Evolutionary conservation across 352 stramenopile genomes (phyloP), one percentile per base, ranked within the genome.

Genomic region (Globisporangium perplexum): DNA sequence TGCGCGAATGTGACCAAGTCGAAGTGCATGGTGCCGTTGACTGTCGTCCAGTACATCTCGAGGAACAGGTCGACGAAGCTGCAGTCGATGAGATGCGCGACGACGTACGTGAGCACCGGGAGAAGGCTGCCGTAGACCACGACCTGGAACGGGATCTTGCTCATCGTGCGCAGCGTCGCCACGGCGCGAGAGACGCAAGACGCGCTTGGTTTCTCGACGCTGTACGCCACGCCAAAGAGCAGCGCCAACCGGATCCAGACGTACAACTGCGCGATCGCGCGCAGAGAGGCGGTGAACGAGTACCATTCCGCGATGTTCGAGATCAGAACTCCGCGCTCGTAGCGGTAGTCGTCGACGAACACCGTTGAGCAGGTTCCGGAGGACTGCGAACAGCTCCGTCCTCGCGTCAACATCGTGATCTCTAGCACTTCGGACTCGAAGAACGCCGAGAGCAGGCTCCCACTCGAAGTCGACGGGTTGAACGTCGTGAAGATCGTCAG

Each of bases 301-400:
- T 72, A 76, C 60, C 61, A 72, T 18, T 80, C 66, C 5, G 58
- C 53, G 3, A 66, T 52, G 28, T 74, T 74, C 6, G 63, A 74
- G 50, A 67, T 60, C 0, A 82, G 4, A 1, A 59, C 48, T 12
- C 65, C 58, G 1, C 73, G 62, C 30, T 83, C 71, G 30, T 84
- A 87, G 14, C 73, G 63, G 28, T 74, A 77, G 47, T 85, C 74
- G 41, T 85, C 74, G 8, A 85, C 15, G 24, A 85, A 77, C 4
- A 82, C 47, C 0, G 70, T 77, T 7, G 30, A 36, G 38, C 72
- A 69, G 14, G 36, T 11, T 18, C 31, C 10, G 1, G 28, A 22
- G 6, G 22, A 14, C 30, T 24, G n/a, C 14, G 11, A 15, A 20
- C 57, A 65, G 26, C 45, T 24, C 4, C 33, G 57, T 1, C 66